Base-by-base conservation (phyloP, 1,284 basidiomycete genomes). In the Ganoderma multipileum region DNA sequence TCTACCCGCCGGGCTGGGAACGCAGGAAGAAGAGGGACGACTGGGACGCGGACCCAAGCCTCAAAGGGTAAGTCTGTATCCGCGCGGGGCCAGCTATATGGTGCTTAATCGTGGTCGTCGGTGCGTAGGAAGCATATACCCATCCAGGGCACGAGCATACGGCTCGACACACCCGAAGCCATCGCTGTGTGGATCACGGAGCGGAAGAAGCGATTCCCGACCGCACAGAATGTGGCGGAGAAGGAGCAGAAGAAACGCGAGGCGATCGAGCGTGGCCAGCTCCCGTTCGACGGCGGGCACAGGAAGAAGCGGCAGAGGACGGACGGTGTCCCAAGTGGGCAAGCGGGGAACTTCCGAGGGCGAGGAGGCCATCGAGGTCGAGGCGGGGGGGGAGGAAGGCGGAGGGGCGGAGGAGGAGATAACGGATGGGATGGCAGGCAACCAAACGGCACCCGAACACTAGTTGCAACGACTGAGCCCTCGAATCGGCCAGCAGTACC, bases 101-200 rank as follows among this genome's bases (percentile, higher is more conserved):
- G 9, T 60, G 16, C 26, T 41, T 5, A 60, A 12, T 3, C n/a
- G 7, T 6, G 47, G n/a, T 30, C 11, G 20, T 20, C n/a, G 33
- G 18, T 44, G 1, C 58, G 18, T 58, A 93, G 91, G 71, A 94
- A 94, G 78, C 83, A 85, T 0, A 80, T 95, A 20, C 85, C 89
- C 2, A 96, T 98, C 47, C 90, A 92, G 73, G 96, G 96, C 2
- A 97, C 95, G 2, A 90, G 83, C 52, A 78, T 97, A 20, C 78
- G 86, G 14, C 85, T 98, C 11, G 88, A 97, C 74, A 91, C 93
- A 0, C 93, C 92, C 8, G 95, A 96, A 77, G 88, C 91, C 18
- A 84, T 98, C 67, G 89, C 88, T 14, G 87, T 87, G 50, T 98
- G 96, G 96, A 88, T 97, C 64, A 90, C 87, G 38, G 96, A 98